Conservation (phyloP, 2,329 filamentous ascomycete genomes). For the Akanthomyces lecanii region DNA sequence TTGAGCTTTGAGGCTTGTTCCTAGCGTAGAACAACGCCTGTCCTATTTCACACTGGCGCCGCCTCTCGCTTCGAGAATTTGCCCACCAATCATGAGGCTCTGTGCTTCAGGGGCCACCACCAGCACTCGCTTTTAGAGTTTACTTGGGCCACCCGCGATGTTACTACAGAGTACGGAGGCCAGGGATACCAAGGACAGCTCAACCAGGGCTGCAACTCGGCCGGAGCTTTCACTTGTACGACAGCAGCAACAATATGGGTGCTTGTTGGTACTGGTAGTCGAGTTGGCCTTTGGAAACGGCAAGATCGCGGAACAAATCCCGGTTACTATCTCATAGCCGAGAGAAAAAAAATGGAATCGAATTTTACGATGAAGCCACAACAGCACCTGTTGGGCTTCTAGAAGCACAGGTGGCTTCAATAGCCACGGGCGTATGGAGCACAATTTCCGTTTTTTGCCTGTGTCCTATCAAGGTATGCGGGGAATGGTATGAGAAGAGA, state of each 20-base stretch:
- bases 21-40: too few relatives aligned
- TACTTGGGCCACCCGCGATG: background rate
- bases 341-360: too few relatives aligned
- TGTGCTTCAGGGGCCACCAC: background rate
- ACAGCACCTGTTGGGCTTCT: background rate
- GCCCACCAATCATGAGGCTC: background rate
- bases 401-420: background rate
- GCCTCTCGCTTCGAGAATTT: slow-evolving; percentile 1
- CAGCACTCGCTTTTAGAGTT: slow-evolving; percentile 1
- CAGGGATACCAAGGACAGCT: background rate
- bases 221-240: background rate
- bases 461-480: slow-evolving; percentile 6
- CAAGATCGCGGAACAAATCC: background rate
- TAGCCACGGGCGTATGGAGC: background rate
- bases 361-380: too few relatives aligned
- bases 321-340: background rate
- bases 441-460: too few relatives aligned
- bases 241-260: too few relatives aligned
- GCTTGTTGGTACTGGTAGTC: too few relatives aligned
- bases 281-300: too few relatives aligned
- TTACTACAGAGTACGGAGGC: too few relatives aligned
- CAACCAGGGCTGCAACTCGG: background rate
- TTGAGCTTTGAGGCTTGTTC: too few relatives aligned
- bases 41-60: background rate
- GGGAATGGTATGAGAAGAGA: background rate